A percentile compares a stretch with the other conserved stretches of the same genome.
Evolutionary conservation across 2,329 filamentous ascomycete genomes (phyloP).

Genomic region (Fusarium succisae): DNA sequence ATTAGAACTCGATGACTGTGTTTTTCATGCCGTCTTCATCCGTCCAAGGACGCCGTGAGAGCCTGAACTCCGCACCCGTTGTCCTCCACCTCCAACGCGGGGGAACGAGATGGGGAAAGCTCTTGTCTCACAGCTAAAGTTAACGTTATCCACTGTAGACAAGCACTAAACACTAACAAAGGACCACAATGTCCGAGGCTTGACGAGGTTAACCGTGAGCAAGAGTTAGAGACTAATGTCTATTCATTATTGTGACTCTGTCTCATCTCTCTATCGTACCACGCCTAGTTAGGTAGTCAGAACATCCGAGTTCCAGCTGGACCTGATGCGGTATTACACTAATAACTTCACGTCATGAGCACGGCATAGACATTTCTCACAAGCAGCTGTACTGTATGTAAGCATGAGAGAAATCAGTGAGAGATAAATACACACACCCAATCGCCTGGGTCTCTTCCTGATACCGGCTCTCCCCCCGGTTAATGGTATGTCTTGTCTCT

Average conservation of each 20-base stretch:
- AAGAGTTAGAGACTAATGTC: background rate
- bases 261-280: constrained; percentile 18
- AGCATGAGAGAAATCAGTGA: background rate
- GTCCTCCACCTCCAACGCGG: constrained; percentile 5
- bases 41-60: constrained; percentile 14
- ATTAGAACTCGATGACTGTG: background rate
- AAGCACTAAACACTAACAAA: constrained; percentile 1
- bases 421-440: constrained; percentile 6
- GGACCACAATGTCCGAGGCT: background rate
- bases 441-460: constrained; percentile 15
- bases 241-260: background rate
- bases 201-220: constrained; percentile 15
- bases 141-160: constrained; percentile 4
- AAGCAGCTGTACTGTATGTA: background rate
- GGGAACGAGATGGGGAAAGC: constrained; percentile 21
- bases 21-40: constrained; percentile 18
- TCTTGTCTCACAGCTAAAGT: constrained; percentile 5
- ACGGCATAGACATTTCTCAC: background rate
- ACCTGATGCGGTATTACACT: background rate
- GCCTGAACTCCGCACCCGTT: constrained; percentile 26
- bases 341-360: constrained; percentile 5
- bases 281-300: constrained; percentile 6
- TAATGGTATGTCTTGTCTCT: constrained; percentile 16
- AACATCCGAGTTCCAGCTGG: constrained; percentile 5
- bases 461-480: constrained; percentile 25